phyloP scores from a whole-genome alignment of 1,284 basidiomycete genomes.

The Volvariella volvacea region DNA sequence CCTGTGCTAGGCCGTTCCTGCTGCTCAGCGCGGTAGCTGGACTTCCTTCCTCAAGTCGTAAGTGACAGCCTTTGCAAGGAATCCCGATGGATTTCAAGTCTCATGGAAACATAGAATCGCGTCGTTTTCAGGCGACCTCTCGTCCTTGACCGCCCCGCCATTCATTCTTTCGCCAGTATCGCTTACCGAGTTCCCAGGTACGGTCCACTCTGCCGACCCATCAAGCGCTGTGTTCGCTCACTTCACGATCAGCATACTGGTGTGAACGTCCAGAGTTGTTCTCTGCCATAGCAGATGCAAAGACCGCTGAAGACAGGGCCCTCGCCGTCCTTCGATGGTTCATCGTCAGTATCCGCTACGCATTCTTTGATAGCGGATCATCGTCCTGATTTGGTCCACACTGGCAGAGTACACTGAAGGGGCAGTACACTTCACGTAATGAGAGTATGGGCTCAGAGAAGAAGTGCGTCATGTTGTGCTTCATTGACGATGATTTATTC shows the following conservation, averaged over 20 bases:
- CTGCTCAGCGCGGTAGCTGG: conserved; percentile 71
- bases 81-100: conserved; percentile 1
- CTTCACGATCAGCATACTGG: conserved; percentile 68
- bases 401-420: conserved; percentile 78
- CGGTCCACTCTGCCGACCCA: conserved; percentile 12
- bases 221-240: conserved; percentile 5
- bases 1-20: conserved; percentile 54
- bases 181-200: conserved; percentile 84
- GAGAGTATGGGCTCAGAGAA: conserved; percentile 96
- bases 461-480: conserved; percentile 51
- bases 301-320: conserved; percentile 65
- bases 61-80: conserved; percentile 17
- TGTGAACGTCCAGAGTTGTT: conserved; percentile 85
- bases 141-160: conserved; percentile 89
- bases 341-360: conserved; percentile 50
- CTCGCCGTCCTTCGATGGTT: conserved; percentile 86
- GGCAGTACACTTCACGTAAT: conserved; percentile 90
- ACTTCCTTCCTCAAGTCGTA: conserved; percentile 78
- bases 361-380: neutral
- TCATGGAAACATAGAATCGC: conserved; percentile 47
- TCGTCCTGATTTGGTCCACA: no score
- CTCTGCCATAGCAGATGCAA: conserved; percentile 74
- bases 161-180: conserved; percentile 87
- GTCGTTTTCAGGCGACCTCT: conserved; percentile 88
- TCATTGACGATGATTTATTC: conserved; percentile 1